These are phyloP conservation scores for Acanthamoeba royreba DNA, from an alignment of 208 protist genomes.

Conservation along the genomic window DNA sequence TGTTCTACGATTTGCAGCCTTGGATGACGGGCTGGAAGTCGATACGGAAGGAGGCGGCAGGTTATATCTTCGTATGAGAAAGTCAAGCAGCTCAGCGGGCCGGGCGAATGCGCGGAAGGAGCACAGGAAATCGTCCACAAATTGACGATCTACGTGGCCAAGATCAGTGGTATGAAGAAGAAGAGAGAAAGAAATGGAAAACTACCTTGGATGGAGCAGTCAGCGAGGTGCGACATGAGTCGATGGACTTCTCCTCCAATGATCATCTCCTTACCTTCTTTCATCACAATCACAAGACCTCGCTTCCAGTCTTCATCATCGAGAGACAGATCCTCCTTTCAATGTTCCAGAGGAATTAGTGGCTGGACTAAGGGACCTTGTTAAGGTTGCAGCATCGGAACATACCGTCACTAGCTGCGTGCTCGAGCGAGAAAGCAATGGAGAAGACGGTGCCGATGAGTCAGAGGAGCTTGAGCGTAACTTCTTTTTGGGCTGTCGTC, in stretches of 20 bases:
- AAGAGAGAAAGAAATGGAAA: no score
- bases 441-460: no score
- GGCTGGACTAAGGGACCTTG: no score
- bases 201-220: neutral
- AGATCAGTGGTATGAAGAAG: no score
- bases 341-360: no score
- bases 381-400: no score
- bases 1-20: neutral
- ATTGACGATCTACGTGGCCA: neutral
- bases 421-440: no score
- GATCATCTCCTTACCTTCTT: neutral
- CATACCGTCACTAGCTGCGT: no score
- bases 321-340: no score
- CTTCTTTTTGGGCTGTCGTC: no score
- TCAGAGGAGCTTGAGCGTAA: no score
- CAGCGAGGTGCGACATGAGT: neutral
- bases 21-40: neutral
- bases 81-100: neutral
- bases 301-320: constrained; percentile 37
- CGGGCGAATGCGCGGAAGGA: neutral
- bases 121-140: neutral
- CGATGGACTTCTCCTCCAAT: neutral
- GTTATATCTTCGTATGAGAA: neutral
- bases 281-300: neutral
- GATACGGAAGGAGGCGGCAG: neutral